Evolutionary conservation across 2,329 filamentous ascomycete genomes (phyloP).

Genomic region (Fusarium armeniacum): DNA sequence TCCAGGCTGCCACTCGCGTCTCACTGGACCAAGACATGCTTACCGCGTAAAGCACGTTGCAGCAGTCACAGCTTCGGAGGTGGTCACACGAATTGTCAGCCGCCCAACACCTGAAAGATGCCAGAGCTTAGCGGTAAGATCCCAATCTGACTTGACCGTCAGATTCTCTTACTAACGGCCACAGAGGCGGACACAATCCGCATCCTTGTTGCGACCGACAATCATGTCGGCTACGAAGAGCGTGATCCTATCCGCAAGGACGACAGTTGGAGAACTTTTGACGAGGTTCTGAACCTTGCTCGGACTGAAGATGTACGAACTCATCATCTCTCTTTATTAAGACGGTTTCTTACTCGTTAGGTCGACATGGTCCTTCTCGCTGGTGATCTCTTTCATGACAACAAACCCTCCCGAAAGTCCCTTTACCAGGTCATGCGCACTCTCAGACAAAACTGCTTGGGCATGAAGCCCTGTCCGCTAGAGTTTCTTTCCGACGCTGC

Average conservation of each 20-base stretch:
- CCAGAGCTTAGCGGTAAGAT: conserved; percentile 51
- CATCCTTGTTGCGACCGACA: conserved; percentile 94
- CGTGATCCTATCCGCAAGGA: conserved; percentile 94
- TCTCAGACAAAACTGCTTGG: conserved; percentile 91
- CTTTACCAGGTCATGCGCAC: conserved; percentile 99
- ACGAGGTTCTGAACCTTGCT: conserved; percentile 93
- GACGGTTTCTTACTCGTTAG: conserved; percentile 52
- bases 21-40: conserved; percentile 13
- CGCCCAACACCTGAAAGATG: conserved; percentile 38
- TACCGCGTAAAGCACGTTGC: conserved; percentile 42
- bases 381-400: conserved; percentile 97
- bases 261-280: conserved; percentile 96
- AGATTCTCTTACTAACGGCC: conserved; percentile 24
- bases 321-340: rapidly evolving
- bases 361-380: conserved; percentile 97
- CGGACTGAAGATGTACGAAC: conserved; percentile 79
- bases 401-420: conserved; percentile 94
- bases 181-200: conserved; percentile 85
- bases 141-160: no score
- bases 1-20: conserved; percentile 31
- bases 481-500: conserved; percentile 95
- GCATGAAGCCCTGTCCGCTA: conserved; percentile 94
- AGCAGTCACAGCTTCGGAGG: conserved; percentile 12
- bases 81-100: conserved; percentile 9
- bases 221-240: conserved; percentile 97